Evolutionary conservation across 805 yeast genomes (phyloP), one percentile per base, ranked within the genome.

Genomic region (Pichia thaimueangensis): DNA sequence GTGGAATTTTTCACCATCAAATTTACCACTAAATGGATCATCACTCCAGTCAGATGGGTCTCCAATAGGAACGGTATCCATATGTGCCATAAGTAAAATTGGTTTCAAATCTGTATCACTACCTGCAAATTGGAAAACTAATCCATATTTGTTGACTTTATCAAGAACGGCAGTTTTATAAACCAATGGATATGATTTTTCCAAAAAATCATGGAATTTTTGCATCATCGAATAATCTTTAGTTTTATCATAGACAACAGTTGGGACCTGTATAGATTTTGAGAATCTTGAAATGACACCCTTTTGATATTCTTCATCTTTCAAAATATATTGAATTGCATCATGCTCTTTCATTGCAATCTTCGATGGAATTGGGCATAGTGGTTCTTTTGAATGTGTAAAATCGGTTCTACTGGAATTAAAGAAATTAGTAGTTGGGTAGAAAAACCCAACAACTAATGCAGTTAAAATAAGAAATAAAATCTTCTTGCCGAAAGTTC

Each of bases 11-110:
- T 69, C 65, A 13, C 86, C 88, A 52, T 86, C 94, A 55, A 66
- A 84, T 52, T 71, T 65, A 13, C 83, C 87, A 15, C 69, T 58
- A 45, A 77, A 82, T 3, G 95, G 94, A 10, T 79, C 80, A 55
- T 76, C 68, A 0, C 64, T 63, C 94, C 94, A 86, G 43, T 74
- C 59, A 24, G 19, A 33, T 24, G 70, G 73, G 16, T 62, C 61
- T 49, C 78, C 83, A 9, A 83, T 82, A 1, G 95, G 94, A 20
- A 86, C 95, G 5, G 81, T 86, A 54, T 85, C 94, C 58, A 76
- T 82, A 57, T 86, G 95, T 1, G 91, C 89, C 54, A 82, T 75
- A 39, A 84, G 65, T 60, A 86, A 55, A 22, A 80, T 51, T 12
- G 95, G 94, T 57, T 81, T 79, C 48, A 80, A 63, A 4, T 57